phyloP scores from a whole-genome alignment of 2,329 filamentous ascomycete genomes.

The Ascochyta koolunga region DNA sequence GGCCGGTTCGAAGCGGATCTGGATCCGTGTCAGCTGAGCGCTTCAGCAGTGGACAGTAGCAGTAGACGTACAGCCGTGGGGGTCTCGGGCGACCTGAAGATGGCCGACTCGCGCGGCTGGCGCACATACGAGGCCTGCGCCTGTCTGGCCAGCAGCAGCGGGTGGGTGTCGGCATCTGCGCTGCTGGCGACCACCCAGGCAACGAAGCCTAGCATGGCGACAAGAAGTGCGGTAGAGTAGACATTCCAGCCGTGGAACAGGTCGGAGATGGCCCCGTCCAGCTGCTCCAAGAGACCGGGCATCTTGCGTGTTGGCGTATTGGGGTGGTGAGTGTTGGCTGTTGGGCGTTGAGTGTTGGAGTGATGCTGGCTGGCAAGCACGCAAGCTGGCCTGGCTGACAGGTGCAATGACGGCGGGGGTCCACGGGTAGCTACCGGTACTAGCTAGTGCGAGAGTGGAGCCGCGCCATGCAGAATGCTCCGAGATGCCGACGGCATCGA shows the following conservation, averaged over 20 bases:
- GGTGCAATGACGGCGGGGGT: no score
- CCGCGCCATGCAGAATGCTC: not conserved
- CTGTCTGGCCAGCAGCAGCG: conserved; percentile 87
- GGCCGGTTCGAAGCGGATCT: conserved; percentile 48
- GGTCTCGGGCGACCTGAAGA: conserved; percentile 85
- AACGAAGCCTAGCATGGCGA: conserved; percentile 69
- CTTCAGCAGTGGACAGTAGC: no score
- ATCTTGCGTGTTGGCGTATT: conserved; percentile 27
- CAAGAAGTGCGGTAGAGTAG: conserved; percentile 75
- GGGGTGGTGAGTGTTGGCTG: no score
- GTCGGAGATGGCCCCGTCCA: conserved; percentile 73
- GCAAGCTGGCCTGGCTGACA: no score
- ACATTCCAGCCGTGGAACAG: conserved; percentile 81
- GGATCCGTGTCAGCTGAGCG: conserved; percentile 23
- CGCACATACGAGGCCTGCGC: conserved; percentile 78
- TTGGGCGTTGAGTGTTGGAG: no score
- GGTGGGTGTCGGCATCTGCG: conserved; percentile 87
- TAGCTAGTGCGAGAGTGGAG: not conserved
- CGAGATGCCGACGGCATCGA: conserved; percentile 3
- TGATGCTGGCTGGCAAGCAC: no score
- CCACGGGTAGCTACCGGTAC: not conserved
- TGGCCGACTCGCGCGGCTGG: conserved; percentile 81
- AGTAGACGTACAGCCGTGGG: conserved; percentile 67
- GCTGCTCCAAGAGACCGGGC: conserved; percentile 62
- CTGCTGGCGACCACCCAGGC: conserved; percentile 73